Conservation (phyloP, 805 yeast species). For the Metschnikowia cerradonensis region DNA sequence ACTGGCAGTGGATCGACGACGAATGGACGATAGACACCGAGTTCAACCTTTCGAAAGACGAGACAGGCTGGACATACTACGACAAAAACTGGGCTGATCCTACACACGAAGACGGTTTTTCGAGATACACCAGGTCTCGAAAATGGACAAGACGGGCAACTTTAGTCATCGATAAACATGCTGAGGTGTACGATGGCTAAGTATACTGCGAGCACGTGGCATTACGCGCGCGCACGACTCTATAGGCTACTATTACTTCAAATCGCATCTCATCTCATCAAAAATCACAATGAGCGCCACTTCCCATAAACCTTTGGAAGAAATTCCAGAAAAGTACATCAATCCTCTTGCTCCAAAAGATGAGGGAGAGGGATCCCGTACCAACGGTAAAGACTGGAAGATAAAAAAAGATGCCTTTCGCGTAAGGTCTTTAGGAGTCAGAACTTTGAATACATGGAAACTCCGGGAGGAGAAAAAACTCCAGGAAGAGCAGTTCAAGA, state of each 20-base stretch:
- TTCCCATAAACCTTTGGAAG: conserved; percentile 25
- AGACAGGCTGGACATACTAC: conserved; percentile 53
- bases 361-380: conserved; percentile 45
- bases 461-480: conserved; percentile 61
- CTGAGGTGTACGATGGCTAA: conserved; percentile 10
- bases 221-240: conserved; percentile 4
- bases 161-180: conserved; percentile 21
- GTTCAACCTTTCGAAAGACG: conserved; percentile 32
- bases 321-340: conserved; percentile 34
- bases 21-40: conserved; percentile 46
- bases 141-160: conserved; percentile 49
- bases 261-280: conserved; percentile 7
- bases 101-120: conserved; percentile 40
- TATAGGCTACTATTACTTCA: not conserved
- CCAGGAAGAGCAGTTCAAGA: conserved; percentile 63
- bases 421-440: conserved; percentile 57
- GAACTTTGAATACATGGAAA: conserved; percentile 51
- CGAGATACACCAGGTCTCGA: conserved; percentile 49
- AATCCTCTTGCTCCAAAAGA: conserved; percentile 33
- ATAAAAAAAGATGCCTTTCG: conserved; percentile 63
- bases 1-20: conserved; percentile 58
- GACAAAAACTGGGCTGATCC: conserved; percentile 49
- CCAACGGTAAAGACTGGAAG: conserved; percentile 75
- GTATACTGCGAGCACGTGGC: not conserved
- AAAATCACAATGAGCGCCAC: conserved; percentile 28